phyloP scores from a whole-genome alignment of 1,139 yeast genomes.

The Magnusiomyces clavatus region DNA sequence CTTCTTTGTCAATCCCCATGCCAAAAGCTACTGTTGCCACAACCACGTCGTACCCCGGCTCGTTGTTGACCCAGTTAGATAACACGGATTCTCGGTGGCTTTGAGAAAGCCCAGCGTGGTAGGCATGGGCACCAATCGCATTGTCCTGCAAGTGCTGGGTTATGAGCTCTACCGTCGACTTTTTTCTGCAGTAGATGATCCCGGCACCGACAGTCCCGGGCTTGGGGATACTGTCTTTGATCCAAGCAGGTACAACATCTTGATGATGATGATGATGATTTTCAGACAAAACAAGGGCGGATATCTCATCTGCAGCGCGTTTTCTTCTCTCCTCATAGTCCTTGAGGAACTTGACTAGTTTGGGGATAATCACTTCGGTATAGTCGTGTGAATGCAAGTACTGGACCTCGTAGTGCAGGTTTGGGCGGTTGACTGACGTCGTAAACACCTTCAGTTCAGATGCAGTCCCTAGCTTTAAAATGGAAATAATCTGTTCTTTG shows the following conservation, averaged over 20 bases:
- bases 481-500: conserved; percentile 19
- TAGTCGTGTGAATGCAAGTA: conserved; percentile 25
- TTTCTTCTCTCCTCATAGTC: conserved; percentile 35
- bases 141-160: conserved; percentile 45
- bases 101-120: conserved; percentile 79
- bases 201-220: conserved; percentile 42
- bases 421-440: conserved; percentile 58
- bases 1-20: conserved; percentile 93
- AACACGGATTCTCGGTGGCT: conserved; percentile 59
- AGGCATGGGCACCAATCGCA: conserved; percentile 62
- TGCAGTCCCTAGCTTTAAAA: conserved; percentile 17
- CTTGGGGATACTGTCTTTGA: not conserved
- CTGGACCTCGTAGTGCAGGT: conserved; percentile 65
- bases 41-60: conserved; percentile 24
- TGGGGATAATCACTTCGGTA: conserved; percentile 45
- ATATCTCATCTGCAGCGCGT: no score
- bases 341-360: conserved; percentile 48
- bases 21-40: conserved; percentile 90
- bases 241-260: no score
- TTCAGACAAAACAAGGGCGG: no score
- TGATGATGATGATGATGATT: no score
- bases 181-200: conserved; percentile 80
- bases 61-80: conserved; percentile 49
- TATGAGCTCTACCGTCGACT: conserved; percentile 71
- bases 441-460: conserved; percentile 17